These are phyloP conservation scores for Penicillium expansum DNA, from an alignment of 2,329 filamentous ascomycete species.

Conservation along the genomic window DNA sequence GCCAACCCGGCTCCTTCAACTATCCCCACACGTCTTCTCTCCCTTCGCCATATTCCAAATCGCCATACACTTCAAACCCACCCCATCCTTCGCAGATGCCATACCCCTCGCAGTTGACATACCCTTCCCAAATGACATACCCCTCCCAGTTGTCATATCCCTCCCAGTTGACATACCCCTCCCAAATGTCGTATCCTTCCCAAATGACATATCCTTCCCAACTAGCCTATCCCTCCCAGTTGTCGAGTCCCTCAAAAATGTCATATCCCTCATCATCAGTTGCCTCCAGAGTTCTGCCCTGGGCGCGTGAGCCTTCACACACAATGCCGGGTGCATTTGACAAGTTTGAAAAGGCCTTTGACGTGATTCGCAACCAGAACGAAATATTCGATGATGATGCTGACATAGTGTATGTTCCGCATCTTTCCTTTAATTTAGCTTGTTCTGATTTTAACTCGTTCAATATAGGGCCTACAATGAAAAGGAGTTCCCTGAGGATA, in stretches of 20 bases:
- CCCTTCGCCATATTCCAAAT: background rate
- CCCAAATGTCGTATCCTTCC: background rate
- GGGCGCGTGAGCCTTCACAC: background rate
- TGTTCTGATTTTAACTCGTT: slow-evolving; percentile 2
- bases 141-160: background rate
- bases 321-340: background rate
- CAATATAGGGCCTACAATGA: slow-evolving; percentile 23
- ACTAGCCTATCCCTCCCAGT: background rate
- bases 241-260: background rate
- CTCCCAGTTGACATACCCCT: background rate
- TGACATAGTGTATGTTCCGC: slow-evolving; percentile 1
- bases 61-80: background rate
- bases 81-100: background rate
- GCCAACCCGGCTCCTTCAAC: background rate
- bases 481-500: slow-evolving; percentile 60
- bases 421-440: background rate
- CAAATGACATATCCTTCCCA: background rate
- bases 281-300: background rate
- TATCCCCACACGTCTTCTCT: background rate
- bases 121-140: background rate
- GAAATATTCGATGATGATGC: slow-evolving; percentile 7
- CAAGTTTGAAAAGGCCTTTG: background rate
- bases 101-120: background rate
- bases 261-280: background rate
- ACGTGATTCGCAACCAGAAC: slow-evolving; percentile 3